phyloP scores from a whole-genome alignment of 352 stramenopile genomes.

The Globisporangium cederbergense region DNA sequence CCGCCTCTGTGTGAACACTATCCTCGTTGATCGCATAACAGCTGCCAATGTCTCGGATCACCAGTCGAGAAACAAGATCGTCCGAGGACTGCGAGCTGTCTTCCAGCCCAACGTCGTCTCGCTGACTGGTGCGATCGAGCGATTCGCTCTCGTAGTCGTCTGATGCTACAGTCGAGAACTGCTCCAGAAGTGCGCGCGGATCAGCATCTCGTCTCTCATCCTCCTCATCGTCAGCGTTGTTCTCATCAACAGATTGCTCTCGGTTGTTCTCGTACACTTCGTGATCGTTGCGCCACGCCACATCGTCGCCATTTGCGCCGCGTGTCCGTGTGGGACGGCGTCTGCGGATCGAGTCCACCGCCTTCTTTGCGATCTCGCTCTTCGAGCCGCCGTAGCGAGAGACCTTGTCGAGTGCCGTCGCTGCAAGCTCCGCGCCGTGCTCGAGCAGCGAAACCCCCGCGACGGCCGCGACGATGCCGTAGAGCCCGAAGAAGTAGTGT shows the following conservation, averaged over 20 bases:
- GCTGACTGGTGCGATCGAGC: not conserved
- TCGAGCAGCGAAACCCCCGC: conserved; percentile 36
- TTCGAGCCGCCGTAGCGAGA: not conserved
- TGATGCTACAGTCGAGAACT: not conserved
- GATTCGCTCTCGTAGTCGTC: not conserved
- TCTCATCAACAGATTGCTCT: not conserved
- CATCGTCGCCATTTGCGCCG: conserved; percentile 4
- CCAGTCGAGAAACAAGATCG: conserved; percentile 20
- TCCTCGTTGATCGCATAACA: not conserved
- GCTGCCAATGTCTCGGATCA: conserved; percentile 43
- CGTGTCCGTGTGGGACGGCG: not conserved
- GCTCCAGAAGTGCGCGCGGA: conserved; percentile 13
- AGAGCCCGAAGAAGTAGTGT: conserved; percentile 61
- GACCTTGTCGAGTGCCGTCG: not conserved
- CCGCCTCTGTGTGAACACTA: not conserved
- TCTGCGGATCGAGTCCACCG: not conserved
- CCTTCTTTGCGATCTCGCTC: conserved; percentile 8
- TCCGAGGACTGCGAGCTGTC: not conserved
- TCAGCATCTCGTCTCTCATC: not conserved
- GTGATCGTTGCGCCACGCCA: not conserved
- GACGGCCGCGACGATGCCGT: conserved; percentile 40
- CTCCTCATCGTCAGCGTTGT: not conserved
- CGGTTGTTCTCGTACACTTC: not conserved
- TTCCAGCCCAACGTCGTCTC: not conserved
- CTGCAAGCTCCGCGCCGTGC: conserved; percentile 25